phyloP scores from a whole-genome alignment of 345 rosid species.

The Bruguiera gymnorhiza region DNA sequence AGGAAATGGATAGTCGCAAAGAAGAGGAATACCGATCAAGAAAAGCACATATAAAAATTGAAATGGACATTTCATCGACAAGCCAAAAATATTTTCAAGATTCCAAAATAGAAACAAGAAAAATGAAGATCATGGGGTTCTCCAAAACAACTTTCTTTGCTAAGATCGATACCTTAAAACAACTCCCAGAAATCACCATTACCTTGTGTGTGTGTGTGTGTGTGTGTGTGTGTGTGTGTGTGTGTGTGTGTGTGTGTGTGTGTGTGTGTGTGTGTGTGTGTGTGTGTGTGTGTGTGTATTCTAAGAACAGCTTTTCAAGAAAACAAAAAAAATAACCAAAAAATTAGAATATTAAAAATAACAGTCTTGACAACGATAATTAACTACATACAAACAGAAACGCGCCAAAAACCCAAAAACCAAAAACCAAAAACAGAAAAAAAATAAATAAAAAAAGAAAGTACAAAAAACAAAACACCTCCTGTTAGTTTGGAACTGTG shows the following conservation, averaged over 20 bases:
- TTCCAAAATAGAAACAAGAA: constrained; percentile 5
- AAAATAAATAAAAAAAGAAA: background rate
- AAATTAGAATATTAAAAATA: background rate
- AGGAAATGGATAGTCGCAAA: background rate
- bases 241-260: no score
- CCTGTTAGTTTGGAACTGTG: background rate
- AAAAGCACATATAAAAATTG: background rate
- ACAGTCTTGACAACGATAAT: background rate
- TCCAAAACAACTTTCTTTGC: constrained; percentile 41
- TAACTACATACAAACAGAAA: constrained; percentile 19
- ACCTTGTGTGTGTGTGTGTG: constrained; percentile 1
- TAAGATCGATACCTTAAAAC: constrained; percentile 41
- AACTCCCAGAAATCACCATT: constrained; percentile 24
- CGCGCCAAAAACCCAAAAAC: constrained; percentile 26
- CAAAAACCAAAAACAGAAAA: background rate
- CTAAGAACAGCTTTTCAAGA: constrained; percentile 2
- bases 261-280: no score
- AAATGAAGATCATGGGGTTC: background rate
- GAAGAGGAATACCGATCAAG: constrained; percentile 2
- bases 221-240: no score
- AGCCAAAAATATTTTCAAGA: constrained; percentile 7
- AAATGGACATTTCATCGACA: constrained; percentile 27
- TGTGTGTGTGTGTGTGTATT: no score
- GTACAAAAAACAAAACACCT: constrained; percentile 7
- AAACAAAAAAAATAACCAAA: constrained; percentile 5